Base-by-base conservation (phyloP, 2,329 filamentous ascomycete species). In the Hypoxylon sp. region DNA sequence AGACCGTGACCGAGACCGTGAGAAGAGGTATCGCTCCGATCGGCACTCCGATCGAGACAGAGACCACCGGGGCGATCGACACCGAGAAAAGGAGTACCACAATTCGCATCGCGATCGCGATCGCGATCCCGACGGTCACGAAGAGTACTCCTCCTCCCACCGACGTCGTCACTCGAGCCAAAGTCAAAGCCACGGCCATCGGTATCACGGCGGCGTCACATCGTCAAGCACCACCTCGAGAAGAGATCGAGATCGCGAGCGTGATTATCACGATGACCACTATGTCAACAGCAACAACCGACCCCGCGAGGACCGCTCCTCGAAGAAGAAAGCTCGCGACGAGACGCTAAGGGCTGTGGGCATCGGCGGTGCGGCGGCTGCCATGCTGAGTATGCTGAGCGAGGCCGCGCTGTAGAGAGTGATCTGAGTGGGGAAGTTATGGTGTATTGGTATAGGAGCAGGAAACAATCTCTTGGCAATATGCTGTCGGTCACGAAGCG, bases 311-410 rank as follows among this genome's bases (percentile, higher is more conserved):
- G 70, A 74, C 4, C 70, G 71, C 2, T 47, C 64, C 1, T 66
- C 66, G n/a, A 74, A 68, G 61, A 77, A 73, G 64, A 78, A 74
- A 61, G 71, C 70, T 8, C 78, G 77, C 68, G 77, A 78, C 36
- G 80, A 83, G 56, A 78, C 81, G 11, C 71, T 85, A 3, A 76
- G 78, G 2, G 81, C 79, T 0, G 83, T 81, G 4, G 79, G 83
- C 1, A 79, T 87, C 20, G 83, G 83, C 3, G 81, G 83, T 7
- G 82, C 82, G 0, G 82, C 83, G 0, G 81, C 78, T 2, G 83
- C 80, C 43, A 67, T 86, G 53, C 62, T 86, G 34, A 78, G 78
- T 44, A 81, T 85, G 1, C 67, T 86, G 21, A 77, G 79, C 3
- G 81, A 86, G 63, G 82, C 82, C 17, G 81, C 81, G 5, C 60